Evolutionary conservation across 2,329 filamentous ascomycete genomes (phyloP).

Genomic region (Cryphonectria radicalis): DNA sequence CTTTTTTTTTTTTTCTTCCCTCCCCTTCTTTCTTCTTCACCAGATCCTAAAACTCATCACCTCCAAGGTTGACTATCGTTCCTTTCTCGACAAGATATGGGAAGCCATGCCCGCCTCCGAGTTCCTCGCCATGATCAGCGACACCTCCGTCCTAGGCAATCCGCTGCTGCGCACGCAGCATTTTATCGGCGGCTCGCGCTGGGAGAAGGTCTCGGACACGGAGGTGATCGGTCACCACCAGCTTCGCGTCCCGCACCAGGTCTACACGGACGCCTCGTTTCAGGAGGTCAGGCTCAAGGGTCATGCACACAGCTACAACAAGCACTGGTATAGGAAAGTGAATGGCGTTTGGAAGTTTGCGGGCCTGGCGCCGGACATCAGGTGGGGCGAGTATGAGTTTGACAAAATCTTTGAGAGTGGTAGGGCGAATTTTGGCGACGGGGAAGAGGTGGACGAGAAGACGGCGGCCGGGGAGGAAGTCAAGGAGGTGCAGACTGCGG

Average conservation of each 20-base stretch:
- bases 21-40: no score
- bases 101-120: slow-evolving; percentile 64
- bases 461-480: background rate
- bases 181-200: slow-evolving; percentile 63
- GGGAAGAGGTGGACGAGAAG: slow-evolving; percentile 29
- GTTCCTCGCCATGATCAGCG: slow-evolving; percentile 64
- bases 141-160: slow-evolving; percentile 62
- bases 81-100: slow-evolving; percentile 64
- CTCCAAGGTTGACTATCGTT: slow-evolving; percentile 70
- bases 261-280: slow-evolving; percentile 57
- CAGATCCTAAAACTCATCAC: background rate
- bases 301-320: slow-evolving; percentile 62
- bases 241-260: slow-evolving; percentile 65
- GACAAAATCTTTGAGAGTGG: slow-evolving; percentile 56
- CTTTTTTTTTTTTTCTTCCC: no score
- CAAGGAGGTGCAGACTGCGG: slow-evolving; percentile 19
- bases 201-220: slow-evolving; percentile 61
- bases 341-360: slow-evolving; percentile 66
- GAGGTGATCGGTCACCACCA: slow-evolving; percentile 65
- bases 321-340: slow-evolving; percentile 61
- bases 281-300: slow-evolving; percentile 59
- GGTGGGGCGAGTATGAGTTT: slow-evolving; percentile 63
- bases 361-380: slow-evolving; percentile 57
- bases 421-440: slow-evolving; percentile 43
- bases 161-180: slow-evolving; percentile 67